Percentiles rank a stretch among this genome's conserved stretches.
Evolutionary conservation across 768 basidiomycete species (phyloP).

Genomic region (Stropharia rugosoannulata): DNA sequence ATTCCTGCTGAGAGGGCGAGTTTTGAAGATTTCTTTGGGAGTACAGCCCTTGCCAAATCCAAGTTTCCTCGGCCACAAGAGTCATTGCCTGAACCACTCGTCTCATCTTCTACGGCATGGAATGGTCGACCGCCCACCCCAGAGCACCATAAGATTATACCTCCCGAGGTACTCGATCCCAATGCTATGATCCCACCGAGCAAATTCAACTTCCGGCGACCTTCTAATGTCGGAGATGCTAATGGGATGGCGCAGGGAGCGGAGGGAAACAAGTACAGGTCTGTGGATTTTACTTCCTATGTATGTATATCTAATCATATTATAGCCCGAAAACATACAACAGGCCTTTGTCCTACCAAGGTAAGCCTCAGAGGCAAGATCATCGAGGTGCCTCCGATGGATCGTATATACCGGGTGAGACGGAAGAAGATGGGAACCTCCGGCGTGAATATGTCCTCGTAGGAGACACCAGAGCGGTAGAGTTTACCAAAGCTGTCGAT

Average conservation of each 20-base stretch:
- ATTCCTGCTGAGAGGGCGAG: conserved; percentile 81
- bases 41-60: conserved; percentile 71
- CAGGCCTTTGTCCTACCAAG: conserved; percentile 5
- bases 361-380: conserved; percentile 8
- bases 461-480: conserved; percentile 85
- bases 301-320: background rate
- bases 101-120: conserved; percentile 23
- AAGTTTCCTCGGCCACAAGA: conserved; percentile 67
- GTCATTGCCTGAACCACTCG: conserved; percentile 28
- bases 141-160: conserved; percentile 73
- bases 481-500: conserved; percentile 90
- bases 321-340: background rate
- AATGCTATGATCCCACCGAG: conserved; percentile 82
- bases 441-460: conserved; percentile 93
- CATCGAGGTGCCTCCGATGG: conserved; percentile 41
- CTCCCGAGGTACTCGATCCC: conserved; percentile 78
- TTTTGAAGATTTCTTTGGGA: conserved; percentile 92
- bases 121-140: conserved; percentile 50
- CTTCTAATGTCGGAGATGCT: conserved; percentile 24
- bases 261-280: conserved; percentile 27
- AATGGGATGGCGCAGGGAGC: conserved; percentile 20
- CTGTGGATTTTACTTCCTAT: background rate
- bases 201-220: conserved; percentile 68
- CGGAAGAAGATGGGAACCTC: conserved; percentile 78
- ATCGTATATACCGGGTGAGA: conserved; percentile 78